Percentiles rank a stretch among this genome's conserved stretches.
Evolutionary conservation across 1,139 yeast genomes (phyloP).

Genomic region (Pichia cactophila): DNA sequence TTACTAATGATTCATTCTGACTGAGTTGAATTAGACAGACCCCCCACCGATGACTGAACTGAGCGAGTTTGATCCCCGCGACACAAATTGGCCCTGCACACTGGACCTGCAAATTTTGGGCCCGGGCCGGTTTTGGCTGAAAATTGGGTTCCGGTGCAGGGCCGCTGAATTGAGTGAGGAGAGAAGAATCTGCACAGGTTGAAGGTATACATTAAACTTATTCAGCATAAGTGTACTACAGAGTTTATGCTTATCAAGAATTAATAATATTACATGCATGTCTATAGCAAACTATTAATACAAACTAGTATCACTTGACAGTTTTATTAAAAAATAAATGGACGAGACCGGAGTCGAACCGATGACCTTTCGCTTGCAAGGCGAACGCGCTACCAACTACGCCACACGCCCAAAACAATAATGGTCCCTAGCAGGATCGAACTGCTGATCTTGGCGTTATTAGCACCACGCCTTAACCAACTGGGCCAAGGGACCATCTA

Average conservation of each 20-base stretch:
- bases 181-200: too few relatives aligned
- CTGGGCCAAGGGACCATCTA: constrained; percentile 74
- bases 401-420: constrained; percentile 48
- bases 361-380: constrained; percentile 58
- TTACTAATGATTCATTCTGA: not conserved
- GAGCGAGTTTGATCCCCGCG: too few relatives aligned
- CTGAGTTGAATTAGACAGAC: not conserved
- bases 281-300: too few relatives aligned
- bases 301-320: too few relatives aligned
- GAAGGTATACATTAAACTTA: too few relatives aligned
- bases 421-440: constrained; percentile 77
- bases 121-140: too few relatives aligned
- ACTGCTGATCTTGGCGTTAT: constrained; percentile 46
- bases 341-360: constrained; percentile 45
- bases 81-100: too few relatives aligned
- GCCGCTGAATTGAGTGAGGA: not conserved
- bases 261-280: too few relatives aligned
- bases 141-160: not conserved
- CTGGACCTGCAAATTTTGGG: too few relatives aligned
- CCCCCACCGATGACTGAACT: too few relatives aligned
- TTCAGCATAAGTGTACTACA: too few relatives aligned
- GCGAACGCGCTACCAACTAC: constrained; percentile 65
- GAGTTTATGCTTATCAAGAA: too few relatives aligned
- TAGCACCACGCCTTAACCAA: constrained; percentile 89
- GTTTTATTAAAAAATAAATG: constrained; percentile 1